A percentile compares a stretch with the other conserved stretches of the same genome.
Conservation (phyloP, 306 rosid genomes). For the Glycyrrhiza uralensis region DNA sequence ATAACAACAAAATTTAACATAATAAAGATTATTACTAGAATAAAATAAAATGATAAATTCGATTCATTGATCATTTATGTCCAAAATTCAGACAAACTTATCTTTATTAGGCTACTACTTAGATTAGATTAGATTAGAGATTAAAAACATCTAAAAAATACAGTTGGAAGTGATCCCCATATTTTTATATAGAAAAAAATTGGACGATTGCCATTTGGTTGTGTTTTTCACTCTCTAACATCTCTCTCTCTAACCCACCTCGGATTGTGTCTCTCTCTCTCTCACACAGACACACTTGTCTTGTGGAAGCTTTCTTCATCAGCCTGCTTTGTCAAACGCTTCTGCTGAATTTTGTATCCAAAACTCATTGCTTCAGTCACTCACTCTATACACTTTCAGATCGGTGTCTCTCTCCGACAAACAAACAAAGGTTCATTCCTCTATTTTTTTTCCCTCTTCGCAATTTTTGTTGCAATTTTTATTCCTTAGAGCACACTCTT, state of each 20-base stretch:
- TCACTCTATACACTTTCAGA: slow-evolving; percentile 26
- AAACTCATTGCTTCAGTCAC: slow-evolving; percentile 25
- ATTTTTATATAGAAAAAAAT: background rate
- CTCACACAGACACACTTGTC: slow-evolving; percentile 3
- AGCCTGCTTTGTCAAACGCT: background rate
- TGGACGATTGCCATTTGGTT: slow-evolving; percentile 28
- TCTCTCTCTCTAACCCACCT: slow-evolving; percentile 13
- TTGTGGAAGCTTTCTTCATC: slow-evolving; percentile 10
- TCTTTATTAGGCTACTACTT: too few relatives aligned
- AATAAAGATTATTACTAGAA: background rate
- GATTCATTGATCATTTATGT: background rate
- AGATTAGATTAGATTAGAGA: too few relatives aligned
- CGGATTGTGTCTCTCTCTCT: slow-evolving; percentile 17
- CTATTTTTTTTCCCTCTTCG: background rate
- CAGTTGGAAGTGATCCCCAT: background rate
- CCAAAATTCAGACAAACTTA: background rate
- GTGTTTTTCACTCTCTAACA: background rate
- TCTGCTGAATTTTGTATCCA: slow-evolving; percentile 3
- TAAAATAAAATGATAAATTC: too few relatives aligned
- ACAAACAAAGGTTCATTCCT: slow-evolving; percentile 24
- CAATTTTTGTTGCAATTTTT: slow-evolving; percentile 5
- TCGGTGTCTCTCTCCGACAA: slow-evolving; percentile 20
- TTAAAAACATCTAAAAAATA: too few relatives aligned
- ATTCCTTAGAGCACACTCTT: slow-evolving; percentile 33
- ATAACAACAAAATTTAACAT: too few relatives aligned